phyloP scores from a whole-genome alignment of 495 filamentous ascomycete species.

The Parachaetomium inaequale region DNA sequence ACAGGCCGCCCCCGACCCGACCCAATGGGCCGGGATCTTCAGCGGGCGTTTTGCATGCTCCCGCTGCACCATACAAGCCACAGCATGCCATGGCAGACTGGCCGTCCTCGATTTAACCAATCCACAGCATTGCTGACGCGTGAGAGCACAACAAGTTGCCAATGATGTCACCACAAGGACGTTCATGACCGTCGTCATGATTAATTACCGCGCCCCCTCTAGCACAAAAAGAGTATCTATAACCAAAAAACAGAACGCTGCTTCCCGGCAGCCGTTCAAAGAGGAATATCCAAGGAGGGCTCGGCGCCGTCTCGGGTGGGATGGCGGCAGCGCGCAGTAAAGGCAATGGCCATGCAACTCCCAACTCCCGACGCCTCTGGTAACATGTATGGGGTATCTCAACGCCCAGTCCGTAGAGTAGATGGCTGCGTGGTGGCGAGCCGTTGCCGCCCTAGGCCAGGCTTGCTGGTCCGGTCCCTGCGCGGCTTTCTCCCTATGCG shows the following conservation, averaged over 20 bases:
- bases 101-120: not conserved
- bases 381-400: constrained; percentile 11
- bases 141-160: not conserved
- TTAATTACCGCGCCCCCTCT: not conserved
- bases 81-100: not conserved
- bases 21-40: not conserved
- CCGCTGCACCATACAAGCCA: constrained; percentile 11
- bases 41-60: not conserved
- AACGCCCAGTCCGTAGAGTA: not conserved
- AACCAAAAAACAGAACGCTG: not conserved
- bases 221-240: not conserved
- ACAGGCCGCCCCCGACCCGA: not conserved
- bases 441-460: not conserved
- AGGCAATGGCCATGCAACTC: not conserved
- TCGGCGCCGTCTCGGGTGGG: not conserved
- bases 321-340: not conserved
- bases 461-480: not conserved
- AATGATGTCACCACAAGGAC: constrained; percentile 4
- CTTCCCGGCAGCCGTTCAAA: not conserved
- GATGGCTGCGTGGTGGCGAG: not conserved
- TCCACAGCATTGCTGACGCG: not conserved
- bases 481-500: not conserved
- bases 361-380: constrained; percentile 5
- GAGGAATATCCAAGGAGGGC: not conserved
- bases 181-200: not conserved